Conservation (phyloP, 2,329 filamentous ascomycete genomes). For the Aspergillus floridensis region DNA sequence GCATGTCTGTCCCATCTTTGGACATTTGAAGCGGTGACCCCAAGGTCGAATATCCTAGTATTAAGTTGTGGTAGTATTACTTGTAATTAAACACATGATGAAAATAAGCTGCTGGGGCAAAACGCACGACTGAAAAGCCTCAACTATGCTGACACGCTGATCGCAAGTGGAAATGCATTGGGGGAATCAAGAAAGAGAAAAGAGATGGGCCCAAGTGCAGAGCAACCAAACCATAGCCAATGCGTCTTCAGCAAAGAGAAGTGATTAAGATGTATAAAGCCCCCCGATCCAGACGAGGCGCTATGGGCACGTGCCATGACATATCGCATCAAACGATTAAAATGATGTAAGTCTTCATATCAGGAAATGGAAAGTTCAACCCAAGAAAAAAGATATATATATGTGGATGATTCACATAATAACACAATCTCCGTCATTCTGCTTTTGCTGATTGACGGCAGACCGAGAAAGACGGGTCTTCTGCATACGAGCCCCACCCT, state of each 20-base stretch:
- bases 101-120: too few species aligned
- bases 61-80: not conserved
- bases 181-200: not conserved
- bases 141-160: not conserved
- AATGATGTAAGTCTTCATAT: constrained; percentile 7
- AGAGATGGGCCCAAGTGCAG: not conserved
- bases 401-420: constrained; percentile 36
- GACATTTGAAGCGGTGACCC: too few species aligned
- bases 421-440: constrained; percentile 83
- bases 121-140: too few species aligned
- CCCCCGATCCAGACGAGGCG: not conserved
- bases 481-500: constrained; percentile 68
- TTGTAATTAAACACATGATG: too few species aligned
- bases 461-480: constrained; percentile 78
- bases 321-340: not conserved
- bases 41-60: not conserved
- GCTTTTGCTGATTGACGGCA: constrained; percentile 76
- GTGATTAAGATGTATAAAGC: not conserved
- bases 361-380: constrained; percentile 2
- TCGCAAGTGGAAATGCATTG: not conserved
- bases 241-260: not conserved
- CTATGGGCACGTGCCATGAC: not conserved
- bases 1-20: too few species aligned
- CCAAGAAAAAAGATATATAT: not conserved
- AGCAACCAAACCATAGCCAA: not conserved